Evolutionary conservation across 2,329 filamentous ascomycete species (phyloP), one percentile per base, ranked within the genome.

Genomic region (Colletotrichum coccodes): DNA sequence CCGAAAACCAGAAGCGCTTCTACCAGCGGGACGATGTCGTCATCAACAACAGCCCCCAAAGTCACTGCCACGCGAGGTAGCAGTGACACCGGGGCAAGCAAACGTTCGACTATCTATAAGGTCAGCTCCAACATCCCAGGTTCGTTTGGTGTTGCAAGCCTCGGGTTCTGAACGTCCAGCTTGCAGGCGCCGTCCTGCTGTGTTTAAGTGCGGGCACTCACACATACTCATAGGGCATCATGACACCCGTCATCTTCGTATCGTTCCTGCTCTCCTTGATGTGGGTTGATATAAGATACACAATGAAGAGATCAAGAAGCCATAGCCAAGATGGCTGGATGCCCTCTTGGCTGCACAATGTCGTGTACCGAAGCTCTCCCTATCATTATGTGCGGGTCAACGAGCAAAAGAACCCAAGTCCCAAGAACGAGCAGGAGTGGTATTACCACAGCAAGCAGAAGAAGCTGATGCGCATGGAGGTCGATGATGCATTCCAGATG

Each of bases 221-320:
- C 66, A 50, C 6, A 4, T 7, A 26, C 9, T 8, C 5, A 7
- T 65, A 86, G 84, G 62, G 82, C 23, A 72, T 92, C 72, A 83
- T 91, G 79, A 91, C 89, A 0, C 90, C 91, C 8, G 72, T 92
- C 70, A 84, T 89, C 71, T 87, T 92, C 76, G 81, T 89, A 58
- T 86, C 89, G 26, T 92, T 92, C 79, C 77, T 93, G 47, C 52
- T 92, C 71, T 92, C 90, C 2, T 86, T 93, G 52, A 84, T 86
- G 75, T 78, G 91, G 59, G 85, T 92, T 49, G 90, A 92, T 79
- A 80, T 85, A 58, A 83, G 83, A 66, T 82, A 89, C 84, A 79
- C 88, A 73, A 74, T 83, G 74, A 75, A 83, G 77, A 83, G 89
- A 78, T 80, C 80, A 60, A 79, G 79, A 68, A 76, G 74, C 61